Evolutionary conservation across 2,329 filamentous ascomycete species (phyloP).

Genomic region (Colletotrichum phormii): DNA sequence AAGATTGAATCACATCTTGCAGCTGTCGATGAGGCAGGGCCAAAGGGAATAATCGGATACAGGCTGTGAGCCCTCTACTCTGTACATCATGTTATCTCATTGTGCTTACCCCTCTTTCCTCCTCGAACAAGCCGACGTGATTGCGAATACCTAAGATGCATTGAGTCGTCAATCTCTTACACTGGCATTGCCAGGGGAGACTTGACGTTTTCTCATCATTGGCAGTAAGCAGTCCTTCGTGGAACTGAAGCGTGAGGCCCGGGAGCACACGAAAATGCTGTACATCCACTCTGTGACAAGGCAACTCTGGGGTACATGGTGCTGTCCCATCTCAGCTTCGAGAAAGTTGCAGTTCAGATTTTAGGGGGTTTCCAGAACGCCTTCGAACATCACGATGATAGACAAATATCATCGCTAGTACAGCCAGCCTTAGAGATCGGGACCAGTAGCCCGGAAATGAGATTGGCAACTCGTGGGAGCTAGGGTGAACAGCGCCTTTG

Average conservation of each 20-base stretch:
- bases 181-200: not conserved
- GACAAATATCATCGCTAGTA: not conserved
- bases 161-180: constrained; percentile 20
- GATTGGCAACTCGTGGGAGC: constrained; percentile 11
- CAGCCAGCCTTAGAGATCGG: not conserved
- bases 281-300: not conserved
- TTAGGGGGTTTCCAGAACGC: constrained; percentile 10
- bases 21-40: not conserved
- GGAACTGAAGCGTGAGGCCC: not conserved
- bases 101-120: not conserved
- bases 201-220: no score
- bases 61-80: not conserved
- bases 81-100: not conserved
- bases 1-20: not conserved
- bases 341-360: not conserved
- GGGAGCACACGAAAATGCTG: not conserved
- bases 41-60: not conserved
- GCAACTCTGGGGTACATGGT: constrained; percentile 1
- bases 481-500: constrained; percentile 5
- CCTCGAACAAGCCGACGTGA: not conserved
- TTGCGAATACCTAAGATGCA: not conserved
- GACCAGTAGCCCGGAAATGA: not conserved
- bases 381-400: not conserved
- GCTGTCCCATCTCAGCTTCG: not conserved
- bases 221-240: not conserved